These are phyloP conservation scores for Yamadazyma phyllophila DNA, from an alignment of 805 yeast genomes.

Conservation along the genomic window DNA sequence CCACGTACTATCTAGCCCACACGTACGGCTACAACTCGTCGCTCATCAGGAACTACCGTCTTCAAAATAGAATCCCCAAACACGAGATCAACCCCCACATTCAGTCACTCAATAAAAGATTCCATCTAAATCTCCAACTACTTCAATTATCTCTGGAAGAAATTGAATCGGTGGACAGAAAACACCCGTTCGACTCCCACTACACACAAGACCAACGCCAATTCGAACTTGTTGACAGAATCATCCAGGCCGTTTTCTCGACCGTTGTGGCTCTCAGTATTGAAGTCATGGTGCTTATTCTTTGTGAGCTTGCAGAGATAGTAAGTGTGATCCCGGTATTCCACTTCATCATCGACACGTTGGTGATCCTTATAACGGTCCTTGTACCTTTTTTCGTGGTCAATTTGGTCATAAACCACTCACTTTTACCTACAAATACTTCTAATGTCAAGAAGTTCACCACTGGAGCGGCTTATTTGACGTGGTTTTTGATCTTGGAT, in stretches of 20 bases:
- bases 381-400: slow-evolving; percentile 44
- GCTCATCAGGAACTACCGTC: slow-evolving; percentile 16
- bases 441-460: slow-evolving; percentile 1
- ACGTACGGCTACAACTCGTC: slow-evolving; percentile 13
- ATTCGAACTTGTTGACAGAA: slow-evolving; percentile 1
- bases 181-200: neutral
- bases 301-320: slow-evolving; percentile 33
- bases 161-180: neutral
- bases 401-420: slow-evolving; percentile 28
- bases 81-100: slow-evolving; percentile 23
- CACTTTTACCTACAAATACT: slow-evolving; percentile 18
- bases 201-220: neutral
- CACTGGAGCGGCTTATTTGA: slow-evolving; percentile 9
- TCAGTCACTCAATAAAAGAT: neutral
- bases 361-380: slow-evolving; percentile 39
- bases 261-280: slow-evolving; percentile 29
- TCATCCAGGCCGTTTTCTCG: slow-evolving; percentile 27
- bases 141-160: neutral
- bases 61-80: slow-evolving; percentile 13
- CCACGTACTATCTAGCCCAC: slow-evolving; percentile 9
- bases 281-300: slow-evolving; percentile 31
- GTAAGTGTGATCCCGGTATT: slow-evolving; percentile 31
- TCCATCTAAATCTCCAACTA: neutral
- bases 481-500: slow-evolving; percentile 35
- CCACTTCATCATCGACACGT: slow-evolving; percentile 34